Percentiles rank a stretch among this genome's conserved stretches.
These are phyloP conservation scores for Silene noctiflora DNA, from an alignment of 179 eudicot species.

Conservation along the genomic window DNA sequence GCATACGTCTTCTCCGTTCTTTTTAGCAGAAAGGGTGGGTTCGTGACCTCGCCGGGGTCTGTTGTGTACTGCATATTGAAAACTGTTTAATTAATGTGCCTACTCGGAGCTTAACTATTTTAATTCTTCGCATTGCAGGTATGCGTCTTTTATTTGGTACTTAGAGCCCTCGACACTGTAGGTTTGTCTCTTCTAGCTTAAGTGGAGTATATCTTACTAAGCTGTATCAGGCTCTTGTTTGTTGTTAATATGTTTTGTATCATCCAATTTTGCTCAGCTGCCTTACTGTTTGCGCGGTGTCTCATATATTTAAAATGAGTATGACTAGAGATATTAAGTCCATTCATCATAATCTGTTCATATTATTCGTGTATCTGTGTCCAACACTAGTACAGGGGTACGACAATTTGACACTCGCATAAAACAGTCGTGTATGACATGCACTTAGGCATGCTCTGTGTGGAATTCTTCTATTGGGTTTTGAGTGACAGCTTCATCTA, in stretches of 20 bases:
- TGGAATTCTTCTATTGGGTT: no score
- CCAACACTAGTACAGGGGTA: no score
- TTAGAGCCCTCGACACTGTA: conserved; percentile 97
- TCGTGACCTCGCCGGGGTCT: neutral
- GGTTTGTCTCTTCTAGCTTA: conserved; percentile 45
- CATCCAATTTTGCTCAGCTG: neutral
- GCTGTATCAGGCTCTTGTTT: neutral
- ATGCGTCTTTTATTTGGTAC: conserved; percentile 92
- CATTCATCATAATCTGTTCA: no score
- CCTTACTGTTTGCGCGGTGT: neutral
- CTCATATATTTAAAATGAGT: neutral
- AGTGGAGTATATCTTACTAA: neutral
- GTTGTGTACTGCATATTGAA: neutral
- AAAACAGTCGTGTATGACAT: no score
- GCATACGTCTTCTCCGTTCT: neutral
- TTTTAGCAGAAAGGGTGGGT: neutral
- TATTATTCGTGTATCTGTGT: no score
- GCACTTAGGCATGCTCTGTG: no score
- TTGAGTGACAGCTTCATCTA: no score
- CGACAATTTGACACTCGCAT: no score
- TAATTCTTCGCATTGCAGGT: conserved; percentile 45
- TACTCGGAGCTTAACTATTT: conserved; percentile 5
- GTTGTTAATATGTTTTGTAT: neutral
- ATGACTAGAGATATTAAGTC: no score
- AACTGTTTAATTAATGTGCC: no score